Base-by-base conservation (phyloP, 2,329 filamentous ascomycete genomes). In the Aspergillus neoniger region DNA sequence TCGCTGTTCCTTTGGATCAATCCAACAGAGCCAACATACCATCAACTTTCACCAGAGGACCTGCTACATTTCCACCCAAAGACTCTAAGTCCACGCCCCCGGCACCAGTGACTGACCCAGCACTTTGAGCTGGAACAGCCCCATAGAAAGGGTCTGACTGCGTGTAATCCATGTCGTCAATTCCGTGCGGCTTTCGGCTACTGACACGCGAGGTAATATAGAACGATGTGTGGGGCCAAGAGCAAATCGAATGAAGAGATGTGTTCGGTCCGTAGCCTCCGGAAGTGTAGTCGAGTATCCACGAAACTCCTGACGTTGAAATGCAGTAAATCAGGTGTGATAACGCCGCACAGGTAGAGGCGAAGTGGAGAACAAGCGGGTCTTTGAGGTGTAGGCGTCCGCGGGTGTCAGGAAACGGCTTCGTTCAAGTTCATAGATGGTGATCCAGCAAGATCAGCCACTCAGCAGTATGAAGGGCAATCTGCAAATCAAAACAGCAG, bases 91-190 rank as follows among this genome's bases (percentile, higher is more conserved):
- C 56, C 25, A 55, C 54, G 6, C 49, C 56, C 12, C 58, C 55
- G 9, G 38, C 12, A 10, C 56, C 55, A 30, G 54, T 14, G 21
- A 51, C 49, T 47, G 64, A 60, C 32, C 63, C 48, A 19, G 55
- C 53, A 38, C 63, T 63, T 21, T 59, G 57, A 47, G 61, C 57
- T 23, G 61, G 25, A 36, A 66, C 65, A 30, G 62, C 66, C 38
- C 63, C 63, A 50, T 69, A 67, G 58, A 67, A 69, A 23, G 69
- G 66, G 55, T 74, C 72, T 23, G 67, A 60, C 52, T 67, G 63
- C 23, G 64, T 65, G 38, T 66, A 66, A 51, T 72, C 71, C 72
- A 74, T 73, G 10, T 61, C 58, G 58, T 48, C 50, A 39, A 15
- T 28, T 56, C 32, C 28, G 39, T 32, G 23, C 48, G 32, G 28